Percentiles rank a stretch among this genome's conserved stretches.
phyloP scores from a whole-genome alignment of 257 asterid genomes.

The Gentiana dahurica region DNA sequence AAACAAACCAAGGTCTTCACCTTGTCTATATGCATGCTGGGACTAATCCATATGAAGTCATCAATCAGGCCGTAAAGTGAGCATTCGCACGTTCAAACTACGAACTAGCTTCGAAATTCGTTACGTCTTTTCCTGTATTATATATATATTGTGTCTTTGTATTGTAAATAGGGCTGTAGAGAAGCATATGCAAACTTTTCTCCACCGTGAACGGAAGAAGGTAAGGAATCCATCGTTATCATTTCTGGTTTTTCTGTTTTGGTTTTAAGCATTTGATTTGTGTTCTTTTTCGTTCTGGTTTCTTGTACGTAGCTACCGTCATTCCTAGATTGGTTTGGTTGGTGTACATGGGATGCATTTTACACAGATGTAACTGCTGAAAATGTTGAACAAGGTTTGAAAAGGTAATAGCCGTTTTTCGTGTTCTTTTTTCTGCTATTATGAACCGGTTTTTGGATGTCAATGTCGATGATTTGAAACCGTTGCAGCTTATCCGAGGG shows the following conservation, averaged over 20 bases:
- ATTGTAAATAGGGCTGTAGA: slow-evolving; percentile 60
- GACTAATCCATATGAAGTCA: slow-evolving; percentile 84
- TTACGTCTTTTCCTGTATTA: neutral
- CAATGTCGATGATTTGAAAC: neutral
- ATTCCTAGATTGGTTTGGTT: slow-evolving; percentile 91
- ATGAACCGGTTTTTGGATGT: neutral
- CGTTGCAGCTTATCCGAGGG: slow-evolving; percentile 73
- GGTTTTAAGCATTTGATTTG: slow-evolving; percentile 3
- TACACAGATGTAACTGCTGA: slow-evolving; percentile 98
- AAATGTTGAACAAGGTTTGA: slow-evolving; percentile 88
- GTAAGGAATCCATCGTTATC: slow-evolving; percentile 19
- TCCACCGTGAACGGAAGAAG: slow-evolving; percentile 81
- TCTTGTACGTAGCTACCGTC: slow-evolving; percentile 52
- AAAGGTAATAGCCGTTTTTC: slow-evolving; percentile 34
- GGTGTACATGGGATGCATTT: slow-evolving; percentile 99
- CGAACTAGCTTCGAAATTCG: neutral
- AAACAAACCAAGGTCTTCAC: slow-evolving; percentile 82
- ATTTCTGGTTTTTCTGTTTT: slow-evolving; percentile 6
- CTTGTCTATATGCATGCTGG: slow-evolving; percentile 92
- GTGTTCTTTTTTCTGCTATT: slow-evolving; percentile 1
- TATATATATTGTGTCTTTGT: slow-evolving; percentile 3
- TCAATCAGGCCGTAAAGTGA: slow-evolving; percentile 88
- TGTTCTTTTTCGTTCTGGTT: slow-evolving; percentile 5
- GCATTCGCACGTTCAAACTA: slow-evolving; percentile 16
- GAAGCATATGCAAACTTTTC: slow-evolving; percentile 84